phyloP scores from a whole-genome alignment of 805 yeast genomes.

The Naumovozyma baii region DNA sequence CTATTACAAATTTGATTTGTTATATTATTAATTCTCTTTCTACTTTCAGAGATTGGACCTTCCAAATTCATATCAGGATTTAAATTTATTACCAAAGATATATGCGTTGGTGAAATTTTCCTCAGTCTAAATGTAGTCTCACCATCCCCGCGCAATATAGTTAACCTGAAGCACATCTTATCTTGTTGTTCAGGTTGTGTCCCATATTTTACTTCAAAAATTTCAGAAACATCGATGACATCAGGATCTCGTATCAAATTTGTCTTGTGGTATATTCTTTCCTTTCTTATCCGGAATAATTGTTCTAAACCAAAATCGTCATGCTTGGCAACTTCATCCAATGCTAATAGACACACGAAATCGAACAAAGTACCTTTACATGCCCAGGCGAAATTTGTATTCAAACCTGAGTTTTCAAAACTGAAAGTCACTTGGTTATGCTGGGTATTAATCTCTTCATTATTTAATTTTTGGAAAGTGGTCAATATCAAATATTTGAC shows the following conservation, averaged over 20 bases:
- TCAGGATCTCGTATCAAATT: constrained; percentile 8
- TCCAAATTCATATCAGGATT: constrained; percentile 10
- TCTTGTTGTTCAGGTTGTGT: constrained; percentile 5
- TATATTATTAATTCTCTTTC: constrained; percentile 16
- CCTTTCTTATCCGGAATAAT: constrained; percentile 17
- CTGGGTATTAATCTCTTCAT: neutral
- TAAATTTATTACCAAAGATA: constrained; percentile 14
- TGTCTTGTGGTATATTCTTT: constrained; percentile 4
- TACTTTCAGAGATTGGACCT: constrained; percentile 7
- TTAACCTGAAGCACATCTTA: constrained; percentile 12
- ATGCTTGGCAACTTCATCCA: constrained; percentile 17
- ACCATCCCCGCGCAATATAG: constrained; percentile 11
- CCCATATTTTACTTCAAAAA: constrained; percentile 15
- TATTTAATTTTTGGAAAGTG: constrained; percentile 5
- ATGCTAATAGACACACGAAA: constrained; percentile 16
- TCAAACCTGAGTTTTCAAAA: constrained; percentile 25
- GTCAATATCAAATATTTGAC: constrained; percentile 17
- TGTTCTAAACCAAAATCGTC: constrained; percentile 20
- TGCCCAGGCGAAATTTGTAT: constrained; percentile 26
- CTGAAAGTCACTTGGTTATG: constrained; percentile 7
- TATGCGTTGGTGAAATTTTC: constrained; percentile 7
- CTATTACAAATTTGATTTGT: constrained; percentile 12
- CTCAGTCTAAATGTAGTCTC: constrained; percentile 14
- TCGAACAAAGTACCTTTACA: constrained; percentile 20
- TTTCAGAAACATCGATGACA: constrained; percentile 14